A percentile compares a stretch with the other conserved stretches of the same genome.
These are phyloP conservation scores for Kwoniella europaea DNA, from an alignment of 768 basidiomycete species.

Conservation along the genomic window DNA sequence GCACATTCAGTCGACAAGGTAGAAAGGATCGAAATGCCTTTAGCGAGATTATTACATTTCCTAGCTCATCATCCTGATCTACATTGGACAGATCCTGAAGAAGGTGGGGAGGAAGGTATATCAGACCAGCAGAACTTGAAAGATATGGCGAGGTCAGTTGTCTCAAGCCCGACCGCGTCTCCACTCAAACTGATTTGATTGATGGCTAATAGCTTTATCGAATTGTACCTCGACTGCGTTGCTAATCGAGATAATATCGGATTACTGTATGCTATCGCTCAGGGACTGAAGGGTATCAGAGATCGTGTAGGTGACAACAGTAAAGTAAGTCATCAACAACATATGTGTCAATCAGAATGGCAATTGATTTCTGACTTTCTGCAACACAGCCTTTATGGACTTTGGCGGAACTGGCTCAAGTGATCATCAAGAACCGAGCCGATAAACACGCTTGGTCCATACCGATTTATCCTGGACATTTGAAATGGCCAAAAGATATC, in stretches of 20 bases:
- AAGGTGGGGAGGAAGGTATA: conserved; percentile 18
- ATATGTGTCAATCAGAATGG: neutral
- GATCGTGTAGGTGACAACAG: conserved; percentile 73
- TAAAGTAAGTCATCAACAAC: conserved; percentile 63
- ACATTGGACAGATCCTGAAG: conserved; percentile 59
- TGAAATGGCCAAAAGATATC: conserved; percentile 80
- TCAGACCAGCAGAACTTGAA: conserved; percentile 62
- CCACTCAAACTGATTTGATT: neutral
- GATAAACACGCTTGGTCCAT: conserved; percentile 73
- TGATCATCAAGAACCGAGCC: conserved; percentile 75
- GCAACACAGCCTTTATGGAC: conserved; percentile 77
- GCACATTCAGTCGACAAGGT: conserved; percentile 63
- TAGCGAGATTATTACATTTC: conserved; percentile 82
- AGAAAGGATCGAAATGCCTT: conserved; percentile 76
- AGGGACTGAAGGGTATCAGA: conserved; percentile 82
- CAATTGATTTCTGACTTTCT: neutral
- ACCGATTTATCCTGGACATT: conserved; percentile 76
- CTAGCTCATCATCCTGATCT: conserved; percentile 97
- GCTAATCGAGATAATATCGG: conserved; percentile 80
- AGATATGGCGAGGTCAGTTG: conserved; percentile 77
- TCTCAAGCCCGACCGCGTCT: neutral
- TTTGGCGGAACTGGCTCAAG: conserved; percentile 84
- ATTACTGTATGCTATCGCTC: conserved; percentile 78
- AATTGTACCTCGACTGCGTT: conserved; percentile 81
- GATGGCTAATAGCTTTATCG: conserved; percentile 71